Evolutionary conservation across 2,329 filamentous ascomycete genomes (phyloP), one percentile per base, ranked within the genome.

Genomic region (Cryphonectria naterciae): DNA sequence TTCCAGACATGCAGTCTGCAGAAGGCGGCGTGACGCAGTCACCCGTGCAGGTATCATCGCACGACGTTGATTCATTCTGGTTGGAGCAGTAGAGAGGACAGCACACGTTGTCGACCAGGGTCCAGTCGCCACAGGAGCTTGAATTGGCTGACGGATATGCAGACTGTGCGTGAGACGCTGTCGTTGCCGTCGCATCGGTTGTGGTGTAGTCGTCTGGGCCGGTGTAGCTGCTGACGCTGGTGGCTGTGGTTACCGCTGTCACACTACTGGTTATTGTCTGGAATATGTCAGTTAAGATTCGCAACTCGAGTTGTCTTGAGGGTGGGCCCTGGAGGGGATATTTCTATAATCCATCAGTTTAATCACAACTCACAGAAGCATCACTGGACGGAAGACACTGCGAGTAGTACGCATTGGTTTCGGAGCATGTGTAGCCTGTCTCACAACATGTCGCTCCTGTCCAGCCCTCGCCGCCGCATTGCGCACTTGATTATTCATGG

Each of bases 111-210:
- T 66, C 64, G 28, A 66, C 64, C n/a, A 66, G 43, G 39, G 64
- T 66, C 64, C 64, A 66, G 25, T 35, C 64, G 43, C 64, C 64
- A 28, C 64, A 66, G 13, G 64, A 52, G n/a, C 64, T 66, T 1
- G 64, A 11, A 28, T 66, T 28, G 22, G 28, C 64, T 15, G 64
- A 32, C 3, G 64, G 64, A 28, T 66, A 66, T 13, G 64, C 43
- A 6, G 49, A 35, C 43, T 66, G 64, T 19, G 64, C 32, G 13
- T 66, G 64, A n/a, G 64, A 35, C 4, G 64, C 43, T 28, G 17
- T 28, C 25, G 64, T 66, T 4, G 64, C 70, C 46, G 73, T 73
- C 11, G 28, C 43, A 25, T 28, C 49, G 39, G 64, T 66, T 39
- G 61, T 63, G 39, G 64, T 66, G 43, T 66, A 66, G n/a, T 28